phyloP scores from a whole-genome alignment of 352 stramenopile genomes.

The Phytopythium delawarense region DNA sequence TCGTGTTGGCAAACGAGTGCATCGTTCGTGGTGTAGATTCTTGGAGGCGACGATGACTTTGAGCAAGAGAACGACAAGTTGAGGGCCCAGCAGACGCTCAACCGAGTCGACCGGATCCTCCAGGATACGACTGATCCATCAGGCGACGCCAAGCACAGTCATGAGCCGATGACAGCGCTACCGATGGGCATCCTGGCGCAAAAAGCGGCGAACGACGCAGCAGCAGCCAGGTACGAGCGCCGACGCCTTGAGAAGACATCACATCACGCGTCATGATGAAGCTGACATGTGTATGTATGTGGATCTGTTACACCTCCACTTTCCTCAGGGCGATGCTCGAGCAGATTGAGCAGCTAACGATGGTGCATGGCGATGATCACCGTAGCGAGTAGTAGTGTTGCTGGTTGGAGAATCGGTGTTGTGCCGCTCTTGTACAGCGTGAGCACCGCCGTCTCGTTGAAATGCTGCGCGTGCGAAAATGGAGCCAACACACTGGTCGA shows the following conservation, averaged over 20 bases:
- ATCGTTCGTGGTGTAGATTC: background rate
- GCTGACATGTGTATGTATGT: conserved; percentile 5
- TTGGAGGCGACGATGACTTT: background rate
- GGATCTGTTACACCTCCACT: background rate
- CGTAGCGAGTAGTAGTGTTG: background rate
- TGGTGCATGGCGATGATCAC: background rate
- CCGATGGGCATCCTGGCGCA: conserved; percentile 18
- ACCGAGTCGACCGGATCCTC: conserved; percentile 19
- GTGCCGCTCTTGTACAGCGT: background rate
- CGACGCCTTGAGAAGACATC: too few species aligned
- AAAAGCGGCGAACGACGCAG: conserved; percentile 38
- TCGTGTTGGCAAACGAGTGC: background rate
- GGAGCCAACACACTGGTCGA: background rate
- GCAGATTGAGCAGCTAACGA: conserved; percentile 34
- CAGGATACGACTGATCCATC: conserved; percentile 3
- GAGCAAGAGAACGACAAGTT: background rate
- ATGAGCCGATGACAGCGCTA: background rate
- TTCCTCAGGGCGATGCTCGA: conserved; percentile 25
- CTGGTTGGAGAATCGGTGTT: background rate
- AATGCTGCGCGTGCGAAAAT: background rate
- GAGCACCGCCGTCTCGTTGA: background rate
- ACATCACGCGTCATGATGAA: background rate
- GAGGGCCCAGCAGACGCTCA: conserved; percentile 4
- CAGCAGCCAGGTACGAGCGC: conserved; percentile 32
- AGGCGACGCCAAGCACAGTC: background rate